Evolutionary conservation across 768 basidiomycete species (phyloP).

Genomic region (Boletus rubropictus): DNA sequence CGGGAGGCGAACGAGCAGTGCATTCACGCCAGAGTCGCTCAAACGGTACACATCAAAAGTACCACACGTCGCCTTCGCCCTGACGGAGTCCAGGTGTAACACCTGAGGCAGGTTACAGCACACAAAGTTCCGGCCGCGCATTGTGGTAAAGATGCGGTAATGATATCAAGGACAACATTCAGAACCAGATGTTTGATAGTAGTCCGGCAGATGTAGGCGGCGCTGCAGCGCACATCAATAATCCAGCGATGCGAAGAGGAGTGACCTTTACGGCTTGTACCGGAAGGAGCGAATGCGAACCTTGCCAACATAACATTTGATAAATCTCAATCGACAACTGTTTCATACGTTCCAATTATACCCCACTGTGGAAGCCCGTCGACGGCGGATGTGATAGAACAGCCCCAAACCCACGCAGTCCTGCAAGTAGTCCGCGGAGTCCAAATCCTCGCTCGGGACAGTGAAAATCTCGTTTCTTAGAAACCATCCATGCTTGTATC

Average conservation of each 20-base stretch:
- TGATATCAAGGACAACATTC: conserved; percentile 7
- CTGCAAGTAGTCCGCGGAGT: conserved; percentile 24
- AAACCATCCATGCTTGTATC: conserved; percentile 7
- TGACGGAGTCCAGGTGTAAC: conserved; percentile 3
- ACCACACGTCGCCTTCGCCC: conserved; percentile 18
- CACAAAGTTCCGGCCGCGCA: conserved; percentile 13
- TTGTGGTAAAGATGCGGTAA: conserved; percentile 20
- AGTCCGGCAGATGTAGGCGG: conserved; percentile 8
- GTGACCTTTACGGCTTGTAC: conserved; percentile 11
- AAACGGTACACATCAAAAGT: conserved; percentile 11
- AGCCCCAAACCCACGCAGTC: conserved; percentile 13
- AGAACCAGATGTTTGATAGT: conserved; percentile 5
- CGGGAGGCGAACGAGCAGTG: conserved; percentile 3
- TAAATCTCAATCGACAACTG: conserved; percentile 10
- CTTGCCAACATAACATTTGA: conserved; percentile 10
- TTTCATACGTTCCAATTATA: conserved; percentile 18
- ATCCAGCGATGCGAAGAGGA: conserved; percentile 4
- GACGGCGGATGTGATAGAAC: conserved; percentile 19
- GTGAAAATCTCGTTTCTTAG: conserved; percentile 1
- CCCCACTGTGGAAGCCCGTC: conserved; percentile 21
- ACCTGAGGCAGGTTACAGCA: conserved; percentile 16
- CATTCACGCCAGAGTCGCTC: conserved; percentile 8
- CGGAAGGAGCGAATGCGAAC: conserved; percentile 10
- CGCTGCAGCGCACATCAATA: conserved; percentile 15
- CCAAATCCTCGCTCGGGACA: neutral